Base-by-base conservation (phyloP, 257 asterid species). In the Lantana camara region DNA sequence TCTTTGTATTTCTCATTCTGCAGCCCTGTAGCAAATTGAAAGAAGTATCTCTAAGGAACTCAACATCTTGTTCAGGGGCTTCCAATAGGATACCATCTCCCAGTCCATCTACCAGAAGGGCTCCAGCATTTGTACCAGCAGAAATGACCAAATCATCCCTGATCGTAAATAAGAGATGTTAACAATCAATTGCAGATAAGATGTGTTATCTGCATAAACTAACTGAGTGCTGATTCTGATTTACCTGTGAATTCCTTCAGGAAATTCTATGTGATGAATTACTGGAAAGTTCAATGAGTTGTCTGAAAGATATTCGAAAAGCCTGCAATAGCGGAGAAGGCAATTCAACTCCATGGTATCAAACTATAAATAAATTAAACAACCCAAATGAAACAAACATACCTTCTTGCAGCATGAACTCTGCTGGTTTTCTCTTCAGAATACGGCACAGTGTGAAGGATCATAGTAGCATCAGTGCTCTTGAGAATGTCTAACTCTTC, bases 371-470 rank as follows among this genome's bases (percentile, higher is more conserved):
- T 27, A 27, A 27, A n/a, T n/a, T n/a, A 27, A 27, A 27, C 32
- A 27, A 27, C 5, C 21, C 9, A 44, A 16, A 44, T 16, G 50
- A n/a, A n/a, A n/a, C 4, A 44, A 14, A 44, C 4, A n/a, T 44
- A 44, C 50, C 50, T 44, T 44, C 50, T 44, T 44, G 50, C 50
- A 15, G 50, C 50, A 44, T 44, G 50, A 44, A 44, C 50, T 44
- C 50, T 15, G 50, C 50, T 44, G 9, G 21, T 44, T 44, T 44
- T 44, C 50, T 44, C 50, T n/a, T 44, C 50, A n/a, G 50, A n/a
- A 44, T 44, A 15, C 5, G 50, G 21, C 5, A 44, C 0, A 44
- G n/a, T 9, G 15, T 44, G 50, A 44, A 44, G 50, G 20, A 44
- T 44, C 50, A 44, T 44, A 8, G 21, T 44, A 44, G 22, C 21